Conservation (phyloP, 352 stramenopile genomes). For the Globisporangium orthogonon region DNA sequence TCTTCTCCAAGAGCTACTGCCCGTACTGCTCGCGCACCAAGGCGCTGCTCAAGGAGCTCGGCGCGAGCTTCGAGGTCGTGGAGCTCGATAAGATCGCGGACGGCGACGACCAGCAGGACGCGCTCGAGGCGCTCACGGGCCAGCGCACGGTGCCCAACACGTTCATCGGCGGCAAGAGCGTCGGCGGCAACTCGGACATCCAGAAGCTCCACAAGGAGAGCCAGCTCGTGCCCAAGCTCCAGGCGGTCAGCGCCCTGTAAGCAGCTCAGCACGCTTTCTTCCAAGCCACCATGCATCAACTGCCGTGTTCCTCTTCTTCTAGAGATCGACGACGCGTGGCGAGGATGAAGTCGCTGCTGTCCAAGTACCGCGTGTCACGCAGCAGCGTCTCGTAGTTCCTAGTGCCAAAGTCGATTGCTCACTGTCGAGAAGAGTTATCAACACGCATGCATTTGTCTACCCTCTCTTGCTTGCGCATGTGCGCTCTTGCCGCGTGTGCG, state of each 20-base stretch:
- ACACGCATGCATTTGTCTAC: neutral
- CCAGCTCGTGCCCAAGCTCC: slow-evolving; percentile 88
- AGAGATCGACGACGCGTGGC: neutral
- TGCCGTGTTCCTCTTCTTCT: neutral
- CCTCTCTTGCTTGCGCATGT: neutral
- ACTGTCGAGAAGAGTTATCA: neutral
- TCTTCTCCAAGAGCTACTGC: slow-evolving; percentile 95
- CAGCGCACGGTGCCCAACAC: slow-evolving; percentile 96
- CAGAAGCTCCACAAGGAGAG: slow-evolving; percentile 81
- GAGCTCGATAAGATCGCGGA: slow-evolving; percentile 51
- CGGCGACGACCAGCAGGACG: slow-evolving; percentile 52
- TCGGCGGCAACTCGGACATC: slow-evolving; percentile 95
- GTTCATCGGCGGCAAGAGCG: slow-evolving; percentile 93
- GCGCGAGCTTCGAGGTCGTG: slow-evolving; percentile 45
- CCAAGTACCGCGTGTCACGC: neutral
- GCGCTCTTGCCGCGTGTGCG: too few relatives aligned
- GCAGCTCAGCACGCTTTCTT: neutral
- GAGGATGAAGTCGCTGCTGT: neutral
- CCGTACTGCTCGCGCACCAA: slow-evolving; percentile 89
- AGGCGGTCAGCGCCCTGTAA: slow-evolving; percentile 44
- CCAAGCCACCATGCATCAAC: neutral
- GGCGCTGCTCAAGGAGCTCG: slow-evolving; percentile 44
- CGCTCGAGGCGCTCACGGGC: slow-evolving; percentile 64
- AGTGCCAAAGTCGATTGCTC: neutral
- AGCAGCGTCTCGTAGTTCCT: neutral